A percentile compares a stretch with the other conserved stretches of the same genome.
Evolutionary conservation across 805 yeast species (phyloP).

Genomic region (Candida easanensis): DNA sequence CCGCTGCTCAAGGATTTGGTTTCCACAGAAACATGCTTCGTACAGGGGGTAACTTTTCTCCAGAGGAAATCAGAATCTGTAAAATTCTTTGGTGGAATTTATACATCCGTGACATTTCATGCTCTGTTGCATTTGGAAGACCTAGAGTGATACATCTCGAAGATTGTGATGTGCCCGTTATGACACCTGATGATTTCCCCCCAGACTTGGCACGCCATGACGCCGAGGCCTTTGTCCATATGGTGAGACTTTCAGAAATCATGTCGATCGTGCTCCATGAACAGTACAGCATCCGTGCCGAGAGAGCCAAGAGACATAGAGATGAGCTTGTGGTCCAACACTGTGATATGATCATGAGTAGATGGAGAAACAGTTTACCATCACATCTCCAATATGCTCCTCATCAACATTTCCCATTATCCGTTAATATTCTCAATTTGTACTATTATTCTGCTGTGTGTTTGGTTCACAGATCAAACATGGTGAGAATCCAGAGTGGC

Average conservation of each 20-base stretch:
- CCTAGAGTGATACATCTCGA: constrained; percentile 66
- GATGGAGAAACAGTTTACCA: constrained; percentile 72
- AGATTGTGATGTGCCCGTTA: constrained; percentile 76
- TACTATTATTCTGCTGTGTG: constrained; percentile 74
- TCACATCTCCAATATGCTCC: constrained; percentile 59
- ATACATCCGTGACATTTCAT: constrained; percentile 65
- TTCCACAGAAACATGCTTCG: constrained; percentile 51
- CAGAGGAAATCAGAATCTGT: constrained; percentile 47
- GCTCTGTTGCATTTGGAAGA: constrained; percentile 71
- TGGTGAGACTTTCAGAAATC: constrained; percentile 65
- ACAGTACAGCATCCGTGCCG: constrained; percentile 70
- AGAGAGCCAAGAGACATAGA: constrained; percentile 43
- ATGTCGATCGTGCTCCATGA: constrained; percentile 66
- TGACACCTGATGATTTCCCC: constrained; percentile 60
- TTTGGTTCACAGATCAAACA: constrained; percentile 67
- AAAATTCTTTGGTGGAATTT: constrained; percentile 77
- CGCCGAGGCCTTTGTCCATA: constrained; percentile 56
- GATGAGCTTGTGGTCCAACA: constrained; percentile 43
- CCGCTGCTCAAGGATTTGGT: constrained; percentile 74
- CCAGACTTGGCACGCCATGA: constrained; percentile 50
- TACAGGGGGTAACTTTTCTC: constrained; percentile 32
- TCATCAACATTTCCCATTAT: constrained; percentile 44
- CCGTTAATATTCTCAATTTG: constrained; percentile 57
- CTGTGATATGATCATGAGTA: constrained; percentile 74
- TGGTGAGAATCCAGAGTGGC: constrained; percentile 40